phyloP scores from a whole-genome alignment of 176 grass and related monocot species.

The Triticum urartu region DNA sequence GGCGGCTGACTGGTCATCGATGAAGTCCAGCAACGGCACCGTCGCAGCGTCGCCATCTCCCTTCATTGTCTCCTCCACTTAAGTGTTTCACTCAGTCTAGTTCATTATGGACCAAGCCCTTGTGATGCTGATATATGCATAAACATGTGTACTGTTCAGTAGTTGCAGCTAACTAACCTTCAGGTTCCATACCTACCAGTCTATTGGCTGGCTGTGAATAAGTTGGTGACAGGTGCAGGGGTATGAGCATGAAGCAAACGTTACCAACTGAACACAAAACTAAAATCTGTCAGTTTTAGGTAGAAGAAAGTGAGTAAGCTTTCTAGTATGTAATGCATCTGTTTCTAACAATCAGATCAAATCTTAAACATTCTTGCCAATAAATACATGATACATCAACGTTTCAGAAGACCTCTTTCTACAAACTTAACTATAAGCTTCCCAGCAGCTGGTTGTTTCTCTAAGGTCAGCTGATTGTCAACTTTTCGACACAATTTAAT shows the following conservation, averaged over 20 bases:
- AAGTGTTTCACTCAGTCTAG: background rate
- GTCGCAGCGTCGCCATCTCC: background rate
- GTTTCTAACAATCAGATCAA: too few species aligned
- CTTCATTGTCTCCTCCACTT: slow-evolving; percentile 42
- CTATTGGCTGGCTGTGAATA: slow-evolving; percentile 24
- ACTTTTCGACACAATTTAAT: slow-evolving; percentile 68
- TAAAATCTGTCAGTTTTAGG: background rate
- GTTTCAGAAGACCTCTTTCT: slow-evolving; percentile 74
- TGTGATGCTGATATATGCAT: background rate
- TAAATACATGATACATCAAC: background rate
- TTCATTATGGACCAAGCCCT: slow-evolving; percentile 23
- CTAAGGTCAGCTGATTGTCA: slow-evolving; percentile 40
- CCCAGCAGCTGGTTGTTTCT: slow-evolving; percentile 49
- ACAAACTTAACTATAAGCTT: slow-evolving; percentile 70
- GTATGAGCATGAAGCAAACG: too few species aligned
- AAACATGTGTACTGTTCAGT: background rate
- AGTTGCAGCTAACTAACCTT: slow-evolving; percentile 31
- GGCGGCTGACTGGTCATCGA: slow-evolving; percentile 24
- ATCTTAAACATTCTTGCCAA: background rate
- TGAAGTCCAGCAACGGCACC: slow-evolving; percentile 29
- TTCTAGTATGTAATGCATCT: background rate
- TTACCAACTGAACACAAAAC: background rate
- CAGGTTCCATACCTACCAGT: slow-evolving; percentile 29
- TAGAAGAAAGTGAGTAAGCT: background rate
- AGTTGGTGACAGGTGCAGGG: too few species aligned